Evolutionary conservation across 176 grass and related monocot genomes (phyloP).

Genomic region (Oryza meridionalis): DNA sequence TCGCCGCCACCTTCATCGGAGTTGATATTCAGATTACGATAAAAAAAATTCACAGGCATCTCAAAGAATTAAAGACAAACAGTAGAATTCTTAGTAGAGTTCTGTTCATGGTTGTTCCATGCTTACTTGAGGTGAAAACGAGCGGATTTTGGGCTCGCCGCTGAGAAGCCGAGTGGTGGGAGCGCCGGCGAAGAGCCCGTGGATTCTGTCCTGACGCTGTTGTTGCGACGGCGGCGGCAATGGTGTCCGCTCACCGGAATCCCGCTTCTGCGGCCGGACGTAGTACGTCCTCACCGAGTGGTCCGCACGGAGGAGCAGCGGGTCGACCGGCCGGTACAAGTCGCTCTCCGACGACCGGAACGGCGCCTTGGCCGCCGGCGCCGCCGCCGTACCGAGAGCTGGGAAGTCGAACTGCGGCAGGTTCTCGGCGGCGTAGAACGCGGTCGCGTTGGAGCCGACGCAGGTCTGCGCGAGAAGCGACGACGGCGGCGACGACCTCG

Average conservation of each 20-base stretch:
- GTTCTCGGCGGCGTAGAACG: slow-evolving; percentile 48
- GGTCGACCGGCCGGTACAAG: slow-evolving; percentile 15
- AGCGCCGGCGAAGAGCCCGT: slow-evolving; percentile 18
- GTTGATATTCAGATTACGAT: slow-evolving; percentile 10
- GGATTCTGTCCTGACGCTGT: slow-evolving; percentile 17
- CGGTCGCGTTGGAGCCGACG: slow-evolving; percentile 46
- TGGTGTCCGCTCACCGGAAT: slow-evolving; percentile 20
- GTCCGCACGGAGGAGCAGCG: slow-evolving; percentile 27
- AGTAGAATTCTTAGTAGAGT: neutral
- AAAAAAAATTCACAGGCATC: too few relatives aligned
- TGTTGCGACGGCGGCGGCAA: slow-evolving; percentile 20
- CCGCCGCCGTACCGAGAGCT: neutral
- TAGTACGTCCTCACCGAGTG: slow-evolving; percentile 57
- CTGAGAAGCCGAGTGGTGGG: neutral
- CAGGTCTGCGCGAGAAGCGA: slow-evolving; percentile 30
- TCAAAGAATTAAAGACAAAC: neutral
- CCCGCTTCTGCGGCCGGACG: slow-evolving; percentile 32
- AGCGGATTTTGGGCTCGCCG: slow-evolving; percentile 22
- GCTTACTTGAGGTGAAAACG: slow-evolving; percentile 39
- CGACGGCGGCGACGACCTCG: neutral
- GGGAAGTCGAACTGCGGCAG: slow-evolving; percentile 20
- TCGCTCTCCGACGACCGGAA: neutral
- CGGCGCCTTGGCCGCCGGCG: neutral
- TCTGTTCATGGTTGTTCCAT: neutral
- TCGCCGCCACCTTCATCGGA: slow-evolving; percentile 40